A percentile compares a stretch with the other conserved stretches of the same genome.
Conservation (phyloP, 148 eudicot species). For the Cornus florida region DNA sequence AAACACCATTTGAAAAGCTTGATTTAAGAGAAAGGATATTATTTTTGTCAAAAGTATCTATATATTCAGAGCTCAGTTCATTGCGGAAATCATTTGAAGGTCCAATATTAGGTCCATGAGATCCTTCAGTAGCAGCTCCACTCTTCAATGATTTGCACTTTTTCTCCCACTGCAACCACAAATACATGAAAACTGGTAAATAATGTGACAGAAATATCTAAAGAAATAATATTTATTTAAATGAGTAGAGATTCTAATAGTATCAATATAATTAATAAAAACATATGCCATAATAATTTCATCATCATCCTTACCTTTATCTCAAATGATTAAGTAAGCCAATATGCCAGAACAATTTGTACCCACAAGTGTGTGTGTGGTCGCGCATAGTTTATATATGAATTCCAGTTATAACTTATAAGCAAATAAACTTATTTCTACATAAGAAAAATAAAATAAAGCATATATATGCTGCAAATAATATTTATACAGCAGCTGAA, state of each 20-base stretch:
- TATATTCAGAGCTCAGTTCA: conserved; percentile 50
- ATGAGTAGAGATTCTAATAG: too few relatives aligned
- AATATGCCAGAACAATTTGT: too few relatives aligned
- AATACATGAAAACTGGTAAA: conserved; percentile 7
- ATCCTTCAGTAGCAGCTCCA: conserved; percentile 43
- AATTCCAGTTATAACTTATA: too few relatives aligned
- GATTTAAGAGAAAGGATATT: conserved; percentile 44
- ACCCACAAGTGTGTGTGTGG: too few relatives aligned
- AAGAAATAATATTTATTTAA: background rate
- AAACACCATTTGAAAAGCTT: conserved; percentile 61
- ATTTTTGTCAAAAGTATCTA: conserved; percentile 54
- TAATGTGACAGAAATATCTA: background rate
- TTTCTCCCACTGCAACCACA: conserved; percentile 78
- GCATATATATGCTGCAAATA: background rate
- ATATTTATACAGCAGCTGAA: too few relatives aligned
- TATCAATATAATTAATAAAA: too few relatives aligned
- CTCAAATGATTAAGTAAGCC: background rate
- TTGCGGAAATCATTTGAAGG: conserved; percentile 80
- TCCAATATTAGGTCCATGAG: conserved; percentile 36
- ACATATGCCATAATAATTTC: background rate
- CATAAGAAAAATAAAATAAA: too few relatives aligned
- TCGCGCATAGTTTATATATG: too few relatives aligned
- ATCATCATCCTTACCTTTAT: background rate
- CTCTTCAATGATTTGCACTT: conserved; percentile 54
- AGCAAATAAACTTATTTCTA: too few relatives aligned